A percentile compares a stretch with the other conserved stretches of the same genome.
These are phyloP conservation scores for Mallotus nudiflorus DNA, from an alignment of 345 rosid species.

Conservation along the genomic window DNA sequence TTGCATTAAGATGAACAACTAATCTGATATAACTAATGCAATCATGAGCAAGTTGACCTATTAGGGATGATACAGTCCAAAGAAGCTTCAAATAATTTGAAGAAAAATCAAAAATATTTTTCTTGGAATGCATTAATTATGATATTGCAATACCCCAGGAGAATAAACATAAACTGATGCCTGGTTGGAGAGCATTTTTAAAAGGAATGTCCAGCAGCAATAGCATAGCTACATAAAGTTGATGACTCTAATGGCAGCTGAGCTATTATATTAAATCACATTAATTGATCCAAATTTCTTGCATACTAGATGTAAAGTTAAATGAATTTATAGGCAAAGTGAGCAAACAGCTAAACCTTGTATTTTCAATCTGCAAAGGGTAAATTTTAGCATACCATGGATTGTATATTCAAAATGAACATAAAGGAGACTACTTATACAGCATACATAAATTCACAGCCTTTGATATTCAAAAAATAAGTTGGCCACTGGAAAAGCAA, in stretches of 20 bases:
- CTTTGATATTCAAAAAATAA: not conserved
- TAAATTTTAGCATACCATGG: not conserved
- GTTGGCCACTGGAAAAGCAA: not conserved
- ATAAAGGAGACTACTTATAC: not conserved
- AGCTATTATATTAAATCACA: not conserved
- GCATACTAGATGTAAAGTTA: not conserved
- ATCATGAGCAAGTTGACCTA: not conserved
- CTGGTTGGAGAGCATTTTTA: not conserved
- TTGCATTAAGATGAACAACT: not conserved
- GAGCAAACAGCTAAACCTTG: not conserved
- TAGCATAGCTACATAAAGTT: conserved; percentile 5
- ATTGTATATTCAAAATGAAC: not conserved
- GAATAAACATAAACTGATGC: not conserved
- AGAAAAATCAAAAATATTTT: not conserved
- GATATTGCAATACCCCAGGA: not conserved
- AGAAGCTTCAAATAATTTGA: not conserved
- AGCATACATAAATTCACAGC: not conserved
- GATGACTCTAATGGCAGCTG: not conserved
- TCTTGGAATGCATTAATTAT: not conserved
- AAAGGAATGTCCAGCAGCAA: conserved; percentile 4
- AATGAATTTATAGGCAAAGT: not conserved
- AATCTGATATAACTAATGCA: not conserved
- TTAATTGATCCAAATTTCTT: not conserved
- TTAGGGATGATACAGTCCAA: not conserved
- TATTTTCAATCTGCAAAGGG: not conserved